These are phyloP conservation scores for Astrothelium macrocarpum DNA, from an alignment of 495 filamentous ascomycete species.

Conservation along the genomic window DNA sequence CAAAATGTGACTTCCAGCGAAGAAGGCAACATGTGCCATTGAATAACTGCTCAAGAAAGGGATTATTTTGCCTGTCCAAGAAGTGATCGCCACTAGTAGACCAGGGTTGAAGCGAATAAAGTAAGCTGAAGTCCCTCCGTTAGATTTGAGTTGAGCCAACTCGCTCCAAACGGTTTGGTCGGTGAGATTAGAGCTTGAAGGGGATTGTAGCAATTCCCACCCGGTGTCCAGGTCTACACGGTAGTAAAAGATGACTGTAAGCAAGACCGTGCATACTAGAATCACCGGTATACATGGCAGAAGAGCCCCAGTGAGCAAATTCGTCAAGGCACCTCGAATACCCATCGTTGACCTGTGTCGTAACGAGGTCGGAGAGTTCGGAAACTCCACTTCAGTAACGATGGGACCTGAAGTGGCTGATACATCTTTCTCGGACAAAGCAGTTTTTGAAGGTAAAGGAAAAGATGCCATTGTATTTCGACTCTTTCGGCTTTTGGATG, in stretches of 20 bases:
- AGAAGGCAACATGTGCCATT: not conserved
- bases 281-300: slow-evolving; percentile 5
- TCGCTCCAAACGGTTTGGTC: not conserved
- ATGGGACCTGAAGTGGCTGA: not conserved
- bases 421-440: not conserved
- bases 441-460: not conserved
- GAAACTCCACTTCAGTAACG: not conserved
- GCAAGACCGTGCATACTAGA: not conserved
- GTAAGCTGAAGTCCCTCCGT: slow-evolving; percentile 1
- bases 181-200: not conserved
- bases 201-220: not conserved
- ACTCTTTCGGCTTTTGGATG: not conserved
- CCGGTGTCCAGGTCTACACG: not conserved
- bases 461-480: not conserved
- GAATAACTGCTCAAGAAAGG: not conserved
- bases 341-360: not conserved
- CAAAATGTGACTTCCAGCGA: slow-evolving; percentile 1
- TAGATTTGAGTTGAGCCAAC: not conserved
- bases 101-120: slow-evolving; percentile 1
- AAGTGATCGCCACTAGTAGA: not conserved
- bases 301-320: not conserved
- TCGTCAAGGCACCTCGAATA: not conserved
- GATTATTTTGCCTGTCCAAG: not conserved
- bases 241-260: slow-evolving; percentile 3
- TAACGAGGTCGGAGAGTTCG: not conserved